Evolutionary conservation across 2,329 filamentous ascomycete genomes (phyloP).

Genomic region (Aspergillus sergii): DNA sequence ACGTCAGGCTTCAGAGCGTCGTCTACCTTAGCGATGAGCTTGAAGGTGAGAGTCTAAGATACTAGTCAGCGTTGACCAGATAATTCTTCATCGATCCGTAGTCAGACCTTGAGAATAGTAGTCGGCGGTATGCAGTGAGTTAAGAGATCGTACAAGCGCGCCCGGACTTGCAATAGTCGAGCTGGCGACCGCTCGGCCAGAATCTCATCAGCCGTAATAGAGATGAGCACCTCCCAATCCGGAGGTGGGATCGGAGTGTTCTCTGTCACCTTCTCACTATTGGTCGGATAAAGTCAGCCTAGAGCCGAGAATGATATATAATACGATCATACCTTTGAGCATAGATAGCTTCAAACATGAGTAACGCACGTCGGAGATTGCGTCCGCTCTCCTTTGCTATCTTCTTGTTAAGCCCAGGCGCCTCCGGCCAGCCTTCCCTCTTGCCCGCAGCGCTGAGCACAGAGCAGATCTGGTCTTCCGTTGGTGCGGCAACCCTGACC

Average conservation of each 20-base stretch:
- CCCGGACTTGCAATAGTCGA: slow-evolving; percentile 81
- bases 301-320: background rate
- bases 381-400: slow-evolving; percentile 90
- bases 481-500: slow-evolving; percentile 87
- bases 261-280: slow-evolving; percentile 85
- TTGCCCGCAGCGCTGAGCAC: slow-evolving; percentile 71
- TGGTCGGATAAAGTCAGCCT: background rate
- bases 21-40: slow-evolving; percentile 83
- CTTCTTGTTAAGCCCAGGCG: slow-evolving; percentile 74
- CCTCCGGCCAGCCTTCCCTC: slow-evolving; percentile 81
- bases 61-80: slow-evolving; percentile 10
- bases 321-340: slow-evolving; percentile 80
- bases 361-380: slow-evolving; percentile 82
- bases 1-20: slow-evolving; percentile 89
- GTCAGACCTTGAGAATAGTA: slow-evolving; percentile 75
- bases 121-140: slow-evolving; percentile 97
- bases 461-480: slow-evolving; percentile 77
- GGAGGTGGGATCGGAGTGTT: slow-evolving; percentile 88
- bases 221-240: slow-evolving; percentile 93
- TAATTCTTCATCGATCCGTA: background rate
- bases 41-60: slow-evolving; percentile 78
- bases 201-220: slow-evolving; percentile 88
- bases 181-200: slow-evolving; percentile 90
- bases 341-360: slow-evolving; percentile 98
- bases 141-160: slow-evolving; percentile 94